Evolutionary conservation across 2,329 filamentous ascomycete genomes (phyloP).

Genomic region (Fusarium foetens): DNA sequence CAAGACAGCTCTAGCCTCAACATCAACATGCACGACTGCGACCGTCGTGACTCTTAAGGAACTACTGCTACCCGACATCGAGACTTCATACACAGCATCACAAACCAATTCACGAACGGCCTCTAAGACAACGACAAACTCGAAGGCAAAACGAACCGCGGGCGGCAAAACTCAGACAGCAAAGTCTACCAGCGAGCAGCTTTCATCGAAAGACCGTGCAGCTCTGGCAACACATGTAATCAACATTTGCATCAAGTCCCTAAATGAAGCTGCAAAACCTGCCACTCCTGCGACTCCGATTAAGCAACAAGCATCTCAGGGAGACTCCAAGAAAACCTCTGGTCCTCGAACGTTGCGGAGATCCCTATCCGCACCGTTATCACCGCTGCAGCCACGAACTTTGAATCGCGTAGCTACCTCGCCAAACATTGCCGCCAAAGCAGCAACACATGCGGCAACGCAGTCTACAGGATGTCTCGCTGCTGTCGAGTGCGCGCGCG

Average conservation of each 20-base stretch:
- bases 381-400: slow-evolving; percentile 69
- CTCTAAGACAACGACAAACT: slow-evolving; percentile 43
- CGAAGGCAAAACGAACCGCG: slow-evolving; percentile 41
- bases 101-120: slow-evolving; percentile 42
- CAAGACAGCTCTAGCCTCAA: slow-evolving; percentile 64
- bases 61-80: slow-evolving; percentile 53
- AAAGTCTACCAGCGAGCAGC: slow-evolving; percentile 41
- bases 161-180: slow-evolving; percentile 6
- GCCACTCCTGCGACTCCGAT: slow-evolving; percentile 46
- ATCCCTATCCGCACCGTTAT: slow-evolving; percentile 67
- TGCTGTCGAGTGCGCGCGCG: slow-evolving; percentile 74
- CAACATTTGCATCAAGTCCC: slow-evolving; percentile 74
- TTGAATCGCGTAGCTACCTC: slow-evolving; percentile 70
- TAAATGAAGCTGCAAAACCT: slow-evolving; percentile 73
- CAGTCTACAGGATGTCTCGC: slow-evolving; percentile 61
- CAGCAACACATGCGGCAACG: slow-evolving; percentile 43
- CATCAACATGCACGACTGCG: slow-evolving; percentile 63
- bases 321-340: slow-evolving; percentile 49
- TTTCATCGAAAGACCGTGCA: slow-evolving; percentile 64
- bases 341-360: slow-evolving; percentile 59
- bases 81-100: slow-evolving; percentile 40
- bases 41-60: slow-evolving; percentile 61
- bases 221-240: slow-evolving; percentile 77
- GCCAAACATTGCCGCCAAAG: slow-evolving; percentile 53
- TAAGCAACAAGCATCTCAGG: slow-evolving; percentile 49